phyloP scores from a whole-genome alignment of 129 eudicot genomes.

The Flaveria robusta region DNA sequence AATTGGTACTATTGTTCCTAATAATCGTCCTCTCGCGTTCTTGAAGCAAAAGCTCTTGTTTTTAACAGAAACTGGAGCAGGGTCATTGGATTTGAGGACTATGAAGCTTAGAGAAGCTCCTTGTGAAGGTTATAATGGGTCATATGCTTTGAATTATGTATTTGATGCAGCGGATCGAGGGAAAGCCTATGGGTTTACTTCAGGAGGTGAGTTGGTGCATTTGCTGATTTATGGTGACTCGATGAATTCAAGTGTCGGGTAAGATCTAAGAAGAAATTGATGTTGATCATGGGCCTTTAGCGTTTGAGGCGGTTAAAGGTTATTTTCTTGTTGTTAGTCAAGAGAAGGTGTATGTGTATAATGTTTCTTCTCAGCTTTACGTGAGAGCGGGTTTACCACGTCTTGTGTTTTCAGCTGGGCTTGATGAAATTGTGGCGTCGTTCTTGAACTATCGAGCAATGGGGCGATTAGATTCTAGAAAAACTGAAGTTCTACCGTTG shows the following conservation, averaged over 20 bases:
- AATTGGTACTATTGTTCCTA: constrained; percentile 62
- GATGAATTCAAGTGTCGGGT: constrained; percentile 91
- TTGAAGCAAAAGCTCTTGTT: constrained; percentile 85
- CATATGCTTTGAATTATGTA: constrained; percentile 64
- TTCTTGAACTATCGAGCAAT: constrained; percentile 52
- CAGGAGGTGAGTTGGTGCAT: constrained; percentile 82
- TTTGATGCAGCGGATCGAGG: constrained; percentile 87
- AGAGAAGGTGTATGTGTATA: constrained; percentile 72
- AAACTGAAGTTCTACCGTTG: constrained; percentile 50
- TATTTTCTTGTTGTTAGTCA: constrained; percentile 64
- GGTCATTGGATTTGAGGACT: constrained; percentile 90
- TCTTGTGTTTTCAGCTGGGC: constrained; percentile 73
- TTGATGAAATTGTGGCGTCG: constrained; percentile 73
- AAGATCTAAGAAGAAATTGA: constrained; percentile 90
- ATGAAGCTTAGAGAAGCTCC: constrained; percentile 81
- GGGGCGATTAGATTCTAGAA: constrained; percentile 36
- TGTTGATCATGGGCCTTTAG: constrained; percentile 58
- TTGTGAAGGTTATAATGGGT: constrained; percentile 83
- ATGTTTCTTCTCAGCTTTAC: constrained; percentile 82
- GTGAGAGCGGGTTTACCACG: constrained; percentile 73
- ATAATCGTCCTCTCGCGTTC: constrained; percentile 71
- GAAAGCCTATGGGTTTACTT: constrained; percentile 87
- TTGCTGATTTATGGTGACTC: constrained; percentile 72
- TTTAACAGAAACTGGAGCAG: constrained; percentile 86
- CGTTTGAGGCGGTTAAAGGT: constrained; percentile 79